Evolutionary conservation across 352 stramenopile genomes (phyloP).

Genomic region (Globisporangium alternatum): DNA sequence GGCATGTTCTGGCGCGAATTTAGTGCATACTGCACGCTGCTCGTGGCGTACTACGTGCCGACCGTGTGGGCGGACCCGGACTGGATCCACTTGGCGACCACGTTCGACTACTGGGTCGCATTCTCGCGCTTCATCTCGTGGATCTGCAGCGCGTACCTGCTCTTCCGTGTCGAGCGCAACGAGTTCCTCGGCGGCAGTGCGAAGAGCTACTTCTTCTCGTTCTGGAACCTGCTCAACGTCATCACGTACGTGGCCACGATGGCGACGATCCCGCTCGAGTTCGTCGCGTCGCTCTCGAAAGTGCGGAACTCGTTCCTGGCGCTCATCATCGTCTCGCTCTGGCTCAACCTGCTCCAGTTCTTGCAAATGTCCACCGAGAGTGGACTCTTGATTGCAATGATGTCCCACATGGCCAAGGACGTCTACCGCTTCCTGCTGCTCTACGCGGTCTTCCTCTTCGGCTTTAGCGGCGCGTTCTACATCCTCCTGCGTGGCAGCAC

Average conservation of each 20-base stretch:
- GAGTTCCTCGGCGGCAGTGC: constrained; percentile 43
- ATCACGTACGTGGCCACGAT: constrained; percentile 44
- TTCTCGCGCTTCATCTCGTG: constrained; percentile 40
- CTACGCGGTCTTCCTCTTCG: constrained; percentile 68
- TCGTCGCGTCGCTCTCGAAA: constrained; percentile 26
- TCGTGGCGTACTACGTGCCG: constrained; percentile 53
- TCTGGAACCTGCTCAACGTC: constrained; percentile 62
- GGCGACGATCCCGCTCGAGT: constrained; percentile 50
- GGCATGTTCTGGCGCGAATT: constrained; percentile 55
- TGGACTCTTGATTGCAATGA: constrained; percentile 73
- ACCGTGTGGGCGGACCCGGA: constrained; percentile 54
- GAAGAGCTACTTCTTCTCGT: constrained; percentile 49
- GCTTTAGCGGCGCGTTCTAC: constrained; percentile 73
- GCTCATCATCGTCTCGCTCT: constrained; percentile 58
- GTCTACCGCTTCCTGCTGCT: constrained; percentile 68
- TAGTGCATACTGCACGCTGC: constrained; percentile 38
- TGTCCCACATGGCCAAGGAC: constrained; percentile 70
- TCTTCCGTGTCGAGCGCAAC: constrained; percentile 45
- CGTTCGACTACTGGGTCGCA: constrained; percentile 46
- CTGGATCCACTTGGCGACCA: constrained; percentile 37
- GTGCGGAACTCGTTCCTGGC: constrained; percentile 49
- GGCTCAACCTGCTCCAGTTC: constrained; percentile 70
- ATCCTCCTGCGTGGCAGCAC: constrained; percentile 50
- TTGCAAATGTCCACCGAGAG: constrained; percentile 57
- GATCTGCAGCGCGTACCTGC: constrained; percentile 48